Evolutionary conservation across 208 protist genomes (phyloP), one percentile per base, ranked within the genome.

Genomic region (Crithidia acanthocephali): DNA sequence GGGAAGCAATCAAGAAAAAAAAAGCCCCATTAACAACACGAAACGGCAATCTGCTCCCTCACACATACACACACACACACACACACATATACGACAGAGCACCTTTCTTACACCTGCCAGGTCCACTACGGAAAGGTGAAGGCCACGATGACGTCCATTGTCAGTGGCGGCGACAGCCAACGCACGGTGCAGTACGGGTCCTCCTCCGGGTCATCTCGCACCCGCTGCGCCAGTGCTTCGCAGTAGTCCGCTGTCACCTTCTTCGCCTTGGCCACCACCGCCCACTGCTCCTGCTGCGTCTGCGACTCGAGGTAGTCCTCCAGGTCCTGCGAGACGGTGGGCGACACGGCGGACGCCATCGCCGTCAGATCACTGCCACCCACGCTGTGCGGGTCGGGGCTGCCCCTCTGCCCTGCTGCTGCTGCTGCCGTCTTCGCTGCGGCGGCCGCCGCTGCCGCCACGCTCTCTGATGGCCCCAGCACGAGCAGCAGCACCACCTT

Each of bases 201-300:
- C 20, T 42, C 67, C 20, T 86, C 68, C 18, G 74, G 72, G 35
- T 76, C 61, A 5, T 71, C 30, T 5, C 81, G 70, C 44, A 81
- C 67, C 5, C 84, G 70, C 45, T 86, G 77, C 52, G 78, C 70
- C 55, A 90, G 66, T 40, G 70, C 60, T 32, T 72, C 66, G 59
- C 72, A 84, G 74, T 90, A 90, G 42, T 80, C 73, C 0, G 57
- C 62, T 13, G 65, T 74, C 47, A 86, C 72, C 58, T 86, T 87
- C 53, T 84, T 90, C 27, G 68, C 81, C 67, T 85, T 86, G 9
- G 74, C 58, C 28, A 86, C 56, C n/a, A 86, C 73, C 0, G 70
- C 74, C 51, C 84, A 72, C 40, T 72, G 66, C 48, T 78, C 72
- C 59, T 67, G 65, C 23, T 56, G 25, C 40, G 58, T 28, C 8